Conservation (phyloP, 768 basidiomycete genomes). For the Lyophyllum decastes region DNA sequence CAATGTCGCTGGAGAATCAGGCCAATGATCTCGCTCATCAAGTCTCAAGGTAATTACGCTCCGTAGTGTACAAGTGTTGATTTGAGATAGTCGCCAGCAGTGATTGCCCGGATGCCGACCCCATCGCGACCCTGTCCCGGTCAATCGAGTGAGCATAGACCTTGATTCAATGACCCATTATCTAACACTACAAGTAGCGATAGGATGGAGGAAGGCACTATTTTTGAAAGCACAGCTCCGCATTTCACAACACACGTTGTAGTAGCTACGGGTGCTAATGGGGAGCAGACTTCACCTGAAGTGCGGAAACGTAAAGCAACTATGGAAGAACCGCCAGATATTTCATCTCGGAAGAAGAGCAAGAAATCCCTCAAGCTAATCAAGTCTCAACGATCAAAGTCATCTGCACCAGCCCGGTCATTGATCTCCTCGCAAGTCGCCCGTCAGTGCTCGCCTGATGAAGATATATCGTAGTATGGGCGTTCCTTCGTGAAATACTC, state of each 20-base stretch:
- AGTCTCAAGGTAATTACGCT: conserved; percentile 2
- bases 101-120: background rate
- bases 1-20: too few species aligned
- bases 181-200: background rate
- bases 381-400: background rate
- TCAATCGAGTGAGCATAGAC: background rate
- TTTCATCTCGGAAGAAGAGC: conserved; percentile 2
- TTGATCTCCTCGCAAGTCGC: background rate
- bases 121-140: background rate
- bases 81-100: background rate
- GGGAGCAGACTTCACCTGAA: background rate
- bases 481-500: background rate
- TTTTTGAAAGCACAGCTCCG: background rate
- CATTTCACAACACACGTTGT: background rate
- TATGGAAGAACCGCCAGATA: background rate
- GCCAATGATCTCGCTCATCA: too few species aligned
- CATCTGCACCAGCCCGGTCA: background rate
- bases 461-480: background rate
- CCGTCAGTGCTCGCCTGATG: background rate
- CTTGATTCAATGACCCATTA: background rate
- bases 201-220: background rate
- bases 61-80: background rate
- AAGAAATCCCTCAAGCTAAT: background rate
- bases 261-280: background rate
- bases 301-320: conserved; percentile 10